Evolutionary conservation across 495 filamentous ascomycete genomes (phyloP), one percentile per base, ranked within the genome.

Genomic region (Neurospora intermedia): DNA sequence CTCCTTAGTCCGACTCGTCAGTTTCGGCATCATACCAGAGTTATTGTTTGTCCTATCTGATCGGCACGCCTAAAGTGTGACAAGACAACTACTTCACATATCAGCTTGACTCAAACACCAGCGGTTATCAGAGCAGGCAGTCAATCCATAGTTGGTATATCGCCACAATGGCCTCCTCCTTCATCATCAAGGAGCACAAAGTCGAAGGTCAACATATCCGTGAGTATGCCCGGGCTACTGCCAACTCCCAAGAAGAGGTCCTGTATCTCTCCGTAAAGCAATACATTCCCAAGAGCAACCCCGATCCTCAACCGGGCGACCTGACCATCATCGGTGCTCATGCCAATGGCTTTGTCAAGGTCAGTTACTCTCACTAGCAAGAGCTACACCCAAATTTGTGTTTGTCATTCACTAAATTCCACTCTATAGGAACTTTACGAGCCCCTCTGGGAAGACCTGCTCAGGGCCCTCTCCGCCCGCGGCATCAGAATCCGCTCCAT

Each of bases 311-410:
- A 72, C 86, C 86, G 0, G 92, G 92, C 8, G 93, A 96, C 81
- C 81, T 96, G 8, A 97, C 93, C 42, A 91, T 97, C 76, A 87
- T 97, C 72, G 93, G 86, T 23, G 89, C 92, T 13, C 92, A 95
- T 81, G 94, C 93, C 13, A 96, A 95, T 82, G 93, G 91, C 69
- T 95, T 97, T 76, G 91, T 91, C n/a, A 97, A 97, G 84, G 91
- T 91, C 38, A 16, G 72, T 48, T 41, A 38, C 6, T 43, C 20
- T 66, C 54, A 62, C 13, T 2, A 13, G 15, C 42, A 43, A 41
- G 40, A 41, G 40, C 40, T 41, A 41, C 9, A 41, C 40, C 42
- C 15, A 16, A 43, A 15, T 23, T 15, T 31, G 23, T 54, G 5
- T 31, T 31, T 6, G 27, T 16, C 5, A 13, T 2, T 31, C 62